phyloP scores from a whole-genome alignment of 805 yeast species.

The Candida incommunis region DNA sequence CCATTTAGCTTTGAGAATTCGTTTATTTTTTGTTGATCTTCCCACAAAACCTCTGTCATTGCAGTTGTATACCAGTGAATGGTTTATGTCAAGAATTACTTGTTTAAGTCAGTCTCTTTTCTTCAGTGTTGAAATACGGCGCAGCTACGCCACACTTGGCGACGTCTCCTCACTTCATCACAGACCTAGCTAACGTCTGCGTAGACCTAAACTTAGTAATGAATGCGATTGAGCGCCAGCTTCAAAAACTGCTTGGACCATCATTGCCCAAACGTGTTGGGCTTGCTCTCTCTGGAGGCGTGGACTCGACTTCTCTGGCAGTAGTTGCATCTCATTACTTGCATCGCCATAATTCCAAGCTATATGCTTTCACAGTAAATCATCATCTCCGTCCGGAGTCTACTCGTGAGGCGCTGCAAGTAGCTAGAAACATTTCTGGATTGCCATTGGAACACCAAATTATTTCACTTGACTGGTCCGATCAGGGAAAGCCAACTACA shows the following conservation, averaged over 20 bases:
- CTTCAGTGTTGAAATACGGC: not conserved
- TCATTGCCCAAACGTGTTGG: conserved; percentile 19
- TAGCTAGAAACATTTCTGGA: conserved; percentile 12
- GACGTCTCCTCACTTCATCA: too few species aligned
- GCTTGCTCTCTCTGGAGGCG: conserved; percentile 69
- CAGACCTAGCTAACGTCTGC: too few species aligned
- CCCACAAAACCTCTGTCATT: conserved; percentile 48
- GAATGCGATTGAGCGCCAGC: conserved; percentile 1
- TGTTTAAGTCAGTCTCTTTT: not conserved
- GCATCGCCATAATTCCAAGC: conserved; percentile 13
- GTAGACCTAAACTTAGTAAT: too few species aligned
- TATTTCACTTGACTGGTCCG: conserved; percentile 10
- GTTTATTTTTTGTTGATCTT: conserved; percentile 82
- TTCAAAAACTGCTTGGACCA: conserved; percentile 7
- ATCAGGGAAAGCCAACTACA: not conserved
- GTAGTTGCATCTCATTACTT: conserved; percentile 31
- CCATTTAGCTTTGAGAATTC: conserved; percentile 72
- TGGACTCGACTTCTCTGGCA: conserved; percentile 62
- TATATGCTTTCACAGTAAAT: conserved; percentile 49
- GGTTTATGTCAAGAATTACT: too few species aligned
- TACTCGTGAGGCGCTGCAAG: conserved; percentile 31
- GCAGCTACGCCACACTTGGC: not conserved
- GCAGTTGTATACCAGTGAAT: too few species aligned
- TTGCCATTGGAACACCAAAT: not conserved
- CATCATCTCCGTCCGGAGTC: conserved; percentile 43